Base-by-base conservation (phyloP, 352 stramenopile species). In the Phytopythium kandeliae region DNA sequence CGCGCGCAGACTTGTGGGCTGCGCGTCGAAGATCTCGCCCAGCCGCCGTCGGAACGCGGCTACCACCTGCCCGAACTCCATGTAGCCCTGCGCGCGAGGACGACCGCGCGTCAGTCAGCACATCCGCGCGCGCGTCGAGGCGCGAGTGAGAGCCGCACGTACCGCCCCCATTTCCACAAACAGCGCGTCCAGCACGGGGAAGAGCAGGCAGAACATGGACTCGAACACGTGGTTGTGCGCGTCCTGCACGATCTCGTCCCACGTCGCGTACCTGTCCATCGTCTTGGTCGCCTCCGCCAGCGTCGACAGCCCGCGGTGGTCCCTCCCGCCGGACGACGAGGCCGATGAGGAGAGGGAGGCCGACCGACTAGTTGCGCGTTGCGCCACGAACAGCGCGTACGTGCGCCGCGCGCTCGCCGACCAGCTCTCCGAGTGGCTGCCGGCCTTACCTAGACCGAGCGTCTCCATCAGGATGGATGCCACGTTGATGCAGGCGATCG, bases 161-260 rank as follows among this genome's bases (percentile, higher is more conserved):
- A 94, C 83, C 65, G 84, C 84, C 33, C 68, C 84, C 84, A 94
- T 92, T 54, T 90, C 71, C 38, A 94, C 84, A 60, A 94, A 94
- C 34, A 94, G 65, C n/a, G 59, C 63, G 51, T 94, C 84, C 45
- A 94, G 55, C 34, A 91, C 65, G 6, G 84, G 84, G 51, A 92
- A 92, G 3, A 92, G 57, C 30, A 90, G 41, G 38, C 81, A 91
- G 57, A 94, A 94, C 19, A 94, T 84, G 16, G 81, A 78, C 65
- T 94, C 84, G 52, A 92, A 94, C 36, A 92, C 84, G 57, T 88
- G 72, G 59, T 90, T 94, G 38, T 84, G 67, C 7, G 74, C 60
- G 26, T 91, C 81, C 16, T 65, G 55, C 15, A 87, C 53, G 17
- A 94, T 66, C 24, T 94, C 81, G 9, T 90, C 76, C 84, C 83